Evolutionary conservation across 495 filamentous ascomycete genomes (phyloP).

Genomic region (Neohortaea acidophila): DNA sequence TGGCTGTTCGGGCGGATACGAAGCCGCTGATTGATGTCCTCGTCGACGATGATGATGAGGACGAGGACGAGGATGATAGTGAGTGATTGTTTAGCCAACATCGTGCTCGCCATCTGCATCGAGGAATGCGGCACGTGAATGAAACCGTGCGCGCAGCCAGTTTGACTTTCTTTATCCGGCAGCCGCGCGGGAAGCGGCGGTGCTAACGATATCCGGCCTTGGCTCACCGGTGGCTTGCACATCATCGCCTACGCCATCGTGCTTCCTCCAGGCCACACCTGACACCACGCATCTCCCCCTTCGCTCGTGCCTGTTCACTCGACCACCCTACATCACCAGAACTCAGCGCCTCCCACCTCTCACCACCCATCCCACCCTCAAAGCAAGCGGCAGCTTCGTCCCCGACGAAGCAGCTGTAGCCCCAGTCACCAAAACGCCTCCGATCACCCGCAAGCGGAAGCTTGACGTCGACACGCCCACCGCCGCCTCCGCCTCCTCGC

Average conservation of each 20-base stretch:
- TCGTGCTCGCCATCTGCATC: too few relatives aligned
- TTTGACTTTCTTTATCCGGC: too few relatives aligned
- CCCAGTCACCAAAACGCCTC: constrained; percentile 42
- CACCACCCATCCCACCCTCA: constrained; percentile 2
- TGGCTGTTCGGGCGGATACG: constrained; percentile 52
- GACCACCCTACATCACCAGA: not conserved
- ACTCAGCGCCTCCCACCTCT: not conserved
- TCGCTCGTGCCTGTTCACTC: not conserved
- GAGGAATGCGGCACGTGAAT: too few relatives aligned
- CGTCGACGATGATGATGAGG: constrained; percentile 66
- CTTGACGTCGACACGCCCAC: constrained; percentile 53
- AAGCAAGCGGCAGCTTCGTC: constrained; percentile 22
- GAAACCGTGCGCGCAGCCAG: too few relatives aligned
- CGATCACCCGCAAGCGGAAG: constrained; percentile 73
- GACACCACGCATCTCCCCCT: not conserved
- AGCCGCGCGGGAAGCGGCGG: too few relatives aligned
- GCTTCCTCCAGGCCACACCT: too few relatives aligned
- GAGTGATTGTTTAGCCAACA: too few relatives aligned
- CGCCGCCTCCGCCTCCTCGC: not conserved
- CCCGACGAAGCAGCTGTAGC: constrained; percentile 19
- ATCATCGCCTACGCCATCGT: too few relatives aligned
- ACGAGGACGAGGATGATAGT: constrained; percentile 51
- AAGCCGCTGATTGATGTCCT: constrained; percentile 75
- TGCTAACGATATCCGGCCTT: too few relatives aligned
- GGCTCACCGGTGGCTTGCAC: too few relatives aligned